A percentile compares a stretch with the other conserved stretches of the same genome.
Evolutionary conservation across 116 monocot genomes (phyloP).

Genomic region (Phalaenopsis hybrid): DNA sequence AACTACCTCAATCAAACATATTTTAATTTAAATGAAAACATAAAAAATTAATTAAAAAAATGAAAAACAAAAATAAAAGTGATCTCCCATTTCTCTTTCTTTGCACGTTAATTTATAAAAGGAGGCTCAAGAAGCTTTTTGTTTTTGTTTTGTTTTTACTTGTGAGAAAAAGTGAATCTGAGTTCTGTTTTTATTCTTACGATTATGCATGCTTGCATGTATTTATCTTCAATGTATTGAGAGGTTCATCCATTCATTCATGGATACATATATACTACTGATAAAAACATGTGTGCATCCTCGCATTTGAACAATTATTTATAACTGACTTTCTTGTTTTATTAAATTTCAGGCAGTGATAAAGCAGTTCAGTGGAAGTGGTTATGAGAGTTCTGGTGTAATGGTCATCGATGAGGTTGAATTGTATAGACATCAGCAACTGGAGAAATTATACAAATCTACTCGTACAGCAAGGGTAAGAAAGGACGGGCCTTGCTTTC

Average conservation of each 20-base stretch:
- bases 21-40: no score
- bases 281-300: background rate
- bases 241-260: background rate
- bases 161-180: background rate
- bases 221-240: background rate
- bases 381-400: conserved; percentile 78
- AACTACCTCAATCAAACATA: no score
- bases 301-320: background rate
- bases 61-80: no score
- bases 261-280: background rate
- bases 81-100: no score
- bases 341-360: conserved; percentile 65
- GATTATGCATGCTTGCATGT: background rate
- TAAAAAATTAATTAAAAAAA: no score
- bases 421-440: conserved; percentile 82
- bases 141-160: background rate
- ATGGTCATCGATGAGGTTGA: conserved; percentile 91
- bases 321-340: background rate
- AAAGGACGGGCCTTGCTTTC: background rate
- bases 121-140: background rate
- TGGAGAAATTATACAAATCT: conserved; percentile 88
- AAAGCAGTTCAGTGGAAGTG: conserved; percentile 84
- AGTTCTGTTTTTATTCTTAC: background rate
- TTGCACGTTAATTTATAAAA: background rate
- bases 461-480: conserved; percentile 86